These are phyloP conservation scores for Domatiomyces globalis DNA, from an alignment of 2,329 filamentous ascomycete genomes.

Conservation along the genomic window DNA sequence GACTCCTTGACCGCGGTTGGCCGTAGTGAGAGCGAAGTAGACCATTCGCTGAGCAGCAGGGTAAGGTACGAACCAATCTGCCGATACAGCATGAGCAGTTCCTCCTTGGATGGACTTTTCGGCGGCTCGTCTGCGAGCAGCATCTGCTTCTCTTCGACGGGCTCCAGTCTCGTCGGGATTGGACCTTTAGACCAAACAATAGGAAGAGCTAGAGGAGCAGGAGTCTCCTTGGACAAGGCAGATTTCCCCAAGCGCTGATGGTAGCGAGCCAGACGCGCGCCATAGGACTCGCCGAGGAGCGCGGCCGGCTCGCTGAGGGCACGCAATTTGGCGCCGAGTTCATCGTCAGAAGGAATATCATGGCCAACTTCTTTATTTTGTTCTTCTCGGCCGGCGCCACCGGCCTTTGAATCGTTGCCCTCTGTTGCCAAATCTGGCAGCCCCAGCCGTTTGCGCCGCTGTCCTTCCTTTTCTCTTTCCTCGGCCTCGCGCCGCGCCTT, in stretches of 20 bases:
- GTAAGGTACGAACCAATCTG: slow-evolving; percentile 93
- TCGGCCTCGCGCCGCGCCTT: slow-evolving; percentile 53
- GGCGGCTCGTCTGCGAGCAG: slow-evolving; percentile 55
- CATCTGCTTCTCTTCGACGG: slow-evolving; percentile 78
- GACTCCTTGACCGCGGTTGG: slow-evolving; percentile 49
- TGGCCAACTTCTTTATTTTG: slow-evolving; percentile 42
- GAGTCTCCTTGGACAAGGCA: background rate
- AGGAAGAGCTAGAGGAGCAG: slow-evolving; percentile 17
- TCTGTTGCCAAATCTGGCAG: slow-evolving; percentile 52
- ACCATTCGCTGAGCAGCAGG: slow-evolving; percentile 85
- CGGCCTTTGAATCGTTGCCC: slow-evolving; percentile 22
- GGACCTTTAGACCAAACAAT: slow-evolving; percentile 50
- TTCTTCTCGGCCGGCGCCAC: slow-evolving; percentile 19
- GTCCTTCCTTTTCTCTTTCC: slow-evolving; percentile 58
- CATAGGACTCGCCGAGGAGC: slow-evolving; percentile 71
- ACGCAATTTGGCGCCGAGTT: slow-evolving; percentile 54
- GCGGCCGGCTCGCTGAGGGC: slow-evolving; percentile 56
- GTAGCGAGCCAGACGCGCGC: slow-evolving; percentile 55
- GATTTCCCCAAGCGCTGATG: slow-evolving; percentile 41
- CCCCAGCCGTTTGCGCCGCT: slow-evolving; percentile 60
- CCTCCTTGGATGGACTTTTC: slow-evolving; percentile 46
- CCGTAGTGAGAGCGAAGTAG: slow-evolving; percentile 53
- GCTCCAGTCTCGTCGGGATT: slow-evolving; percentile 69
- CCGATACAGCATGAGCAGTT: slow-evolving; percentile 58
- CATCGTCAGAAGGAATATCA: slow-evolving; percentile 35